These are phyloP conservation scores for Claviceps capensis DNA, from an alignment of 2,329 filamentous ascomycete genomes.

Conservation along the genomic window DNA sequence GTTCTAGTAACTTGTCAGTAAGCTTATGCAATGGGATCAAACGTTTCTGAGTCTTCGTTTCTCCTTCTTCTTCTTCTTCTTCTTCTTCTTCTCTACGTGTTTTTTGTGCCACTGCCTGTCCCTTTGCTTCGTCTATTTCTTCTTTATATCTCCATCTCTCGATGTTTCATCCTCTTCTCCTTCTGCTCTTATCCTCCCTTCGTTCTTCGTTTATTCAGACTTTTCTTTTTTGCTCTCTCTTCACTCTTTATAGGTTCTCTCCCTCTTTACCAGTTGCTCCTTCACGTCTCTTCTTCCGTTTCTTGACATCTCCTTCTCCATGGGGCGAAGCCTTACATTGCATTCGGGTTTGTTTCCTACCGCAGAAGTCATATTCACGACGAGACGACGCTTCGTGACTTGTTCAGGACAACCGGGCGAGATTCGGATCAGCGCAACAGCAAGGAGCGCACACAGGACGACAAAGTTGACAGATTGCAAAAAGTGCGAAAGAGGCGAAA, in stretches of 20 bases:
- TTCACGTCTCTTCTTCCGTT: no score
- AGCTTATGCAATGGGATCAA: no score
- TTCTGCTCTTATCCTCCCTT: background rate
- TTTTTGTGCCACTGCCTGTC: background rate
- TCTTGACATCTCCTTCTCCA: no score
- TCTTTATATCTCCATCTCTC: no score
- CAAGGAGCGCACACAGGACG: no score
- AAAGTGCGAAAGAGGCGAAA: background rate
- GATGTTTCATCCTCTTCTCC: background rate
- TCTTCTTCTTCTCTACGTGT: background rate
- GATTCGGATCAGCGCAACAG: no score
- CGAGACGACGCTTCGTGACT: no score
- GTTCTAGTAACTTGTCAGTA: background rate
- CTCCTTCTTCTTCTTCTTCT: background rate
- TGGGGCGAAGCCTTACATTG: background rate
- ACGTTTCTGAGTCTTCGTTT: no score
- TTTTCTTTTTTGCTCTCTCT: background rate
- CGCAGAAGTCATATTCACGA: background rate
- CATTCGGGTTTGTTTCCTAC: background rate
- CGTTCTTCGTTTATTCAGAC: background rate
- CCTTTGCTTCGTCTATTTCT: no score
- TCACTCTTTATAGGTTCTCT: background rate
- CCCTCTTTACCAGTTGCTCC: no score
- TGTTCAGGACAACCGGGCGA: no score
- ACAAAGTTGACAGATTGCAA: no score